Conservation (phyloP, 2,329 filamentous ascomycete species). For the Ceratocystis diversiconidia region DNA sequence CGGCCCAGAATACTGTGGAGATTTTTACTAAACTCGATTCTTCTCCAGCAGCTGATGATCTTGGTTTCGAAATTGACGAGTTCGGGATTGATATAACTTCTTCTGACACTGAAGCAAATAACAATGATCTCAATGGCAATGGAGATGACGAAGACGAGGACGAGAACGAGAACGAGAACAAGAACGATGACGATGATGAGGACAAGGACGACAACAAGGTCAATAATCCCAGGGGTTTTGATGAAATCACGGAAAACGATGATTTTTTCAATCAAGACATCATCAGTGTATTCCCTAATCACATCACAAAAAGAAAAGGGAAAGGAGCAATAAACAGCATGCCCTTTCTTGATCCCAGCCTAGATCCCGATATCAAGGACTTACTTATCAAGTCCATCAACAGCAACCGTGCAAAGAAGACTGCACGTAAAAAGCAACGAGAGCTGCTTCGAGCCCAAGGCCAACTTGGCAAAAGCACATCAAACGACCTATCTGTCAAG, state of each 20-base stretch:
- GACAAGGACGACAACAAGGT: background rate
- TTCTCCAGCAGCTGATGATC: slow-evolving; percentile 39
- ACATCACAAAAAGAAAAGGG: background rate
- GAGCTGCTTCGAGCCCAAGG: slow-evolving; percentile 53
- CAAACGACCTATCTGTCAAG: slow-evolving; percentile 51
- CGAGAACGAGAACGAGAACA: background rate
- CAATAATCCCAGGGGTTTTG: background rate
- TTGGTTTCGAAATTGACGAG: slow-evolving; percentile 41
- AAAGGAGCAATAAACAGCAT: background rate
- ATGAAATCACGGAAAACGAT: background rate
- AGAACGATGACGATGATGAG: background rate
- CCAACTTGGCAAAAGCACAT: slow-evolving; percentile 49
- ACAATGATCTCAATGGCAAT: background rate
- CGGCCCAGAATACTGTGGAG: background rate
- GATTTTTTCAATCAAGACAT: slow-evolving; percentile 12
- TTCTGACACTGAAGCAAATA: background rate
- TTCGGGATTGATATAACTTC: background rate
- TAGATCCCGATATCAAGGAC: slow-evolving; percentile 54
- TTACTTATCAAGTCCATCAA: slow-evolving; percentile 46
- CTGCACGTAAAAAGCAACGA: slow-evolving; percentile 52
- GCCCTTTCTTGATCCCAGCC: slow-evolving; percentile 23
- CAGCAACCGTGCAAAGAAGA: slow-evolving; percentile 58
- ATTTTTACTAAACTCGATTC: background rate
- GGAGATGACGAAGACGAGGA: background rate
- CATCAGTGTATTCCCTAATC: slow-evolving; percentile 10